Percentiles rank a stretch among this genome's conserved stretches.
Evolutionary conservation across 108 stramenopile species (phyloP).

Genomic region (Aureococcus anophagefferens): DNA sequence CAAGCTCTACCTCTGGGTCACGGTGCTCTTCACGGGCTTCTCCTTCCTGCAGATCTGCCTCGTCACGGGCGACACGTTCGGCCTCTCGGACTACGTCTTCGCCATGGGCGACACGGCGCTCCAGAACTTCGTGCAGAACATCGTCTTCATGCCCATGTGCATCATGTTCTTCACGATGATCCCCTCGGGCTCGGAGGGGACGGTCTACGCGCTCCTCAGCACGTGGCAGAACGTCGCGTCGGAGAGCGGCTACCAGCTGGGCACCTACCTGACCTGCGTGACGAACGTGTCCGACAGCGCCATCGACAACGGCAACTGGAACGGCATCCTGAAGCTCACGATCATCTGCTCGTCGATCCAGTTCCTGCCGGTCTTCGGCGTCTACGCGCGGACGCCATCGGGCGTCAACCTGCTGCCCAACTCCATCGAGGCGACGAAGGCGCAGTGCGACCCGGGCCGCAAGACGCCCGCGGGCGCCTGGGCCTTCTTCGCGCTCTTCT

Average conservation of each 20-base stretch:
- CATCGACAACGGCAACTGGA: not conserved
- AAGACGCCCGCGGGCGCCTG: not conserved
- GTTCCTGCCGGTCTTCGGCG: not conserved
- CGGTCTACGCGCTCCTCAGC: slow-evolving; percentile 45
- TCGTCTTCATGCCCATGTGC: slow-evolving; percentile 38
- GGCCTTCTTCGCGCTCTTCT: not conserved
- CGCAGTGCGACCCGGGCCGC: not conserved
- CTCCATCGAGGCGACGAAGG: not conserved
- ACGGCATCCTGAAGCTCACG: not conserved
- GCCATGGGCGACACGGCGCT: slow-evolving; percentile 1
- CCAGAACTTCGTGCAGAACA: not conserved
- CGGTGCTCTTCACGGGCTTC: slow-evolving; percentile 26
- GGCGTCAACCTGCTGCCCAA: not conserved
- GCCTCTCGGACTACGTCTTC: slow-evolving; percentile 11
- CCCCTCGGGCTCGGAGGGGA: slow-evolving; percentile 41
- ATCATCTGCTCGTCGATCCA: not conserved
- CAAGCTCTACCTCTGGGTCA: slow-evolving; percentile 27
- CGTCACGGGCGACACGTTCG: slow-evolving; percentile 8
- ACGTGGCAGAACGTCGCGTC: slow-evolving; percentile 43
- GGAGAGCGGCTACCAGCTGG: not conserved
- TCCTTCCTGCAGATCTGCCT: slow-evolving; percentile 35
- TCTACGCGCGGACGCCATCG: not conserved
- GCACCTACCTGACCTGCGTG: not conserved
- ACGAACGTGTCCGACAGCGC: not conserved
- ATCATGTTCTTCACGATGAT: slow-evolving; percentile 50